Evolutionary conservation across 768 basidiomycete species (phyloP).

Genomic region (Russula earlei): DNA sequence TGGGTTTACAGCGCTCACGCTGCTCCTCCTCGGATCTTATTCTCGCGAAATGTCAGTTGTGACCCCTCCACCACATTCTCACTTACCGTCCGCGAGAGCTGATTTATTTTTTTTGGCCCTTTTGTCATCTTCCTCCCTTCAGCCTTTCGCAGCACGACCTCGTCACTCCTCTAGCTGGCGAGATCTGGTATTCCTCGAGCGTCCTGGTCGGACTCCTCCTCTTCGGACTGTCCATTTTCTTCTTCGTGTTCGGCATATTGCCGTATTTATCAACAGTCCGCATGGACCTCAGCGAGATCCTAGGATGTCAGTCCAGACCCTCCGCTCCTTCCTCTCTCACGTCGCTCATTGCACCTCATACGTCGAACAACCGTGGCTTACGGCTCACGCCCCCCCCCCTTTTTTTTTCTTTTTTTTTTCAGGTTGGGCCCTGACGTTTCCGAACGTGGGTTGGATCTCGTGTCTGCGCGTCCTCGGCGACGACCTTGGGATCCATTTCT

Average conservation of each 20-base stretch:
- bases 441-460: slow-evolving; percentile 41
- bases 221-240: slow-evolving; percentile 39
- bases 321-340: background rate
- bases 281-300: slow-evolving; percentile 37
- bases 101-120: background rate
- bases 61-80: background rate
- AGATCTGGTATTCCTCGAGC: slow-evolving; percentile 37
- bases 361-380: background rate
- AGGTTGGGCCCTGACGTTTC: slow-evolving; percentile 41
- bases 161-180: slow-evolving; percentile 32
- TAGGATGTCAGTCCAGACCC: slow-evolving; percentile 33
- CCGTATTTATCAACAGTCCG: slow-evolving; percentile 43
- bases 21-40: slow-evolving; percentile 35
- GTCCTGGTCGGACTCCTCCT: slow-evolving; percentile 33
- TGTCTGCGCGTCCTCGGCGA: slow-evolving; percentile 34
- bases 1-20: slow-evolving; percentile 40
- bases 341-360: background rate
- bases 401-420: background rate
- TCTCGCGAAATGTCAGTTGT: slow-evolving; percentile 31
- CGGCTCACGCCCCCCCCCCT: too few relatives aligned
- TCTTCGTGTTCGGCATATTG: slow-evolving; percentile 36
- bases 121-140: background rate
- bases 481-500: slow-evolving; percentile 33
- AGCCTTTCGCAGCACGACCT: slow-evolving; percentile 30
- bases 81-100: background rate